phyloP scores from a whole-genome alignment of 2,329 filamentous ascomycete species.

The Juglanconis sp. region DNA sequence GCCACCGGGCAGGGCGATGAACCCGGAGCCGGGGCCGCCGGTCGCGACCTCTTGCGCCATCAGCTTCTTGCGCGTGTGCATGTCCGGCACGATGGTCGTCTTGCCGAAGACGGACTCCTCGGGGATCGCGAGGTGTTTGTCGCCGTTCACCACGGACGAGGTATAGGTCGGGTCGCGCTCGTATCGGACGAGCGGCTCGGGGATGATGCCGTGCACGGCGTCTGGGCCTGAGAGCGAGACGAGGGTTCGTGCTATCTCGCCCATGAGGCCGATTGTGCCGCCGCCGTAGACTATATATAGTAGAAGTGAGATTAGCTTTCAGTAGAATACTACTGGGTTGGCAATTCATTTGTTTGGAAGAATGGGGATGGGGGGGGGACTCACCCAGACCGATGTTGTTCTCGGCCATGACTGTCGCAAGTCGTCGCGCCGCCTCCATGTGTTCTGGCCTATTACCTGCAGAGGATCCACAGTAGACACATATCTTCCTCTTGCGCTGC shows the following conservation, averaged over 20 bases:
- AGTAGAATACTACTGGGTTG: not conserved
- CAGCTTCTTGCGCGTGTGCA: constrained; percentile 92
- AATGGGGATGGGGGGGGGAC: constrained; percentile 21
- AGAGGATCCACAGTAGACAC: constrained; percentile 90
- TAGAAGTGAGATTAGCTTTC: constrained; percentile 9
- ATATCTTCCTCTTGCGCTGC: constrained; percentile 62
- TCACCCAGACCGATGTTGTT: constrained; percentile 73
- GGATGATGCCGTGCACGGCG: constrained; percentile 90
- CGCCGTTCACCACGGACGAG: constrained; percentile 36
- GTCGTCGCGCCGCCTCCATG: constrained; percentile 70
- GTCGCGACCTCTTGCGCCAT: constrained; percentile 87
- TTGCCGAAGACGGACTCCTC: constrained; percentile 68
- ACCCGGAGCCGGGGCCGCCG: constrained; percentile 79
- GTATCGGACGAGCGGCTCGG: constrained; percentile 74
- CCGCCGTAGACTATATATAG: constrained; percentile 75
- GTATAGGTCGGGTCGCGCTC: constrained; percentile 64
- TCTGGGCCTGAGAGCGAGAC: constrained; percentile 77
- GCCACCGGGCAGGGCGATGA: constrained; percentile 83
- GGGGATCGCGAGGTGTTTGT: constrained; percentile 49
- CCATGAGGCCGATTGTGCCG: constrained; percentile 93
- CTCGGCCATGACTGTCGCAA: constrained; percentile 71
- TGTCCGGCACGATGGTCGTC: constrained; percentile 87
- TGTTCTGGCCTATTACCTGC: constrained; percentile 71
- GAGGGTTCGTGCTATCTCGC: constrained; percentile 83
- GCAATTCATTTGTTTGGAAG: not conserved